Conservation (phyloP, 2,329 filamentous ascomycete genomes). For the Penicillium sp. region DNA sequence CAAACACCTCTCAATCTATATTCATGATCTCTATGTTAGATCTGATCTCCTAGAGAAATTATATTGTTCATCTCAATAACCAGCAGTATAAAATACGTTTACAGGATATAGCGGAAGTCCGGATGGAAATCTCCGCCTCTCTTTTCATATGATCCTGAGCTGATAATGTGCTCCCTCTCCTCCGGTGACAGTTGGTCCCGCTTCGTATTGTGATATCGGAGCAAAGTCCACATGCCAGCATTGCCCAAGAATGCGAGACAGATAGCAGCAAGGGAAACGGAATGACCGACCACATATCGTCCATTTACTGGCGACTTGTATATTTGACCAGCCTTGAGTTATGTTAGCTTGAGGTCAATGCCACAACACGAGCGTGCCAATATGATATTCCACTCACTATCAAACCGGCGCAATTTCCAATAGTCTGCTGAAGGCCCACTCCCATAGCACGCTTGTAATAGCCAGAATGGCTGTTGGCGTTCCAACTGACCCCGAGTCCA, state of each 20-base stretch:
- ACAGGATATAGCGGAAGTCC: conserved; percentile 13
- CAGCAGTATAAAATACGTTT: background rate
- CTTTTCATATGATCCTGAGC: conserved; percentile 12
- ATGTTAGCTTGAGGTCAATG: conserved; percentile 1
- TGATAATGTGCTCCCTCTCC: conserved; percentile 7
- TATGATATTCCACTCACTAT: conserved; percentile 6
- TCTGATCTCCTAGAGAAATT: background rate
- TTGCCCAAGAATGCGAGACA: conserved; percentile 11
- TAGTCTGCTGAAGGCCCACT: conserved; percentile 11
- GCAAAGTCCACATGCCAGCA: conserved; percentile 5
- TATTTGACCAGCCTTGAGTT: conserved; percentile 10
- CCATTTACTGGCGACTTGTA: conserved; percentile 10
- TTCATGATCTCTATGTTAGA: background rate
- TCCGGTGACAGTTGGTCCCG: conserved; percentile 7
- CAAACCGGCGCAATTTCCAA: conserved; percentile 10
- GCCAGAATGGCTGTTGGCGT: conserved; percentile 13
- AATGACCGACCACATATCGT: conserved; percentile 10
- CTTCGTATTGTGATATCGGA: conserved; percentile 10
- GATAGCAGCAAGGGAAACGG: conserved; percentile 10
- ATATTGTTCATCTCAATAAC: background rate
- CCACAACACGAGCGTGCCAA: background rate
- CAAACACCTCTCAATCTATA: background rate
- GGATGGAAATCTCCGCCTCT: conserved; percentile 11
- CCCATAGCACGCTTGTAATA: conserved; percentile 14
- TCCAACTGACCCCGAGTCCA: conserved; percentile 12